Evolutionary conservation across 2,329 filamentous ascomycete genomes (phyloP).

Genomic region (Pseudocercospora musae): DNA sequence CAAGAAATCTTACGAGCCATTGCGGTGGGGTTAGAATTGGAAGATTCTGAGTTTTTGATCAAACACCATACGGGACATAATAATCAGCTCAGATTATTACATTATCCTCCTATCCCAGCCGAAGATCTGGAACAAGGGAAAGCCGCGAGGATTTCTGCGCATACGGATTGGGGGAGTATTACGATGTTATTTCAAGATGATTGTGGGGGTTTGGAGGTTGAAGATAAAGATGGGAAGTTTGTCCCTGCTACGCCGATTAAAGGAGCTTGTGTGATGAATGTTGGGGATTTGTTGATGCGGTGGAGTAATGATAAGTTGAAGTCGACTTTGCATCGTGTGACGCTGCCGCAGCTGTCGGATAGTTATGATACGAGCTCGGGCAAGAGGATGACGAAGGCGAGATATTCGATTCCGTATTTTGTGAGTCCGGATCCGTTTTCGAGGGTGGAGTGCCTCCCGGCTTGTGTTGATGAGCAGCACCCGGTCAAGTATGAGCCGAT

Average conservation of each 20-base stretch:
- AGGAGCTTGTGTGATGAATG: conserved; percentile 42
- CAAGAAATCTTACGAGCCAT: conserved; percentile 34
- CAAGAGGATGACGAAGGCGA: conserved; percentile 38
- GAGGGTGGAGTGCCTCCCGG: conserved; percentile 32
- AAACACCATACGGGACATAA: conserved; percentile 23
- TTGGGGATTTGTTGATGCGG: conserved; percentile 42
- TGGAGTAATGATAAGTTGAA: conserved; percentile 42
- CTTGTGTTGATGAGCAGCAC: conserved; percentile 29
- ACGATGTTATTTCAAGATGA: conserved; percentile 39
- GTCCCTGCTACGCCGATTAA: conserved; percentile 38
- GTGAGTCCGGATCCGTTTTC: conserved; percentile 38
- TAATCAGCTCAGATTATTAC: conserved; percentile 33
- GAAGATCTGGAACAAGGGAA: conserved; percentile 33
- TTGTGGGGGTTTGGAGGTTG: conserved; percentile 38
- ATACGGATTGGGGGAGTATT: conserved; percentile 45
- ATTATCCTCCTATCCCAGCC: conserved; percentile 39
- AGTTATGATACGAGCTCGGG: conserved; percentile 20
- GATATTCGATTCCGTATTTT: conserved; percentile 45
- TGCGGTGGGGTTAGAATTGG: conserved; percentile 35
- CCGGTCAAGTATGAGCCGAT: conserved; percentile 41
- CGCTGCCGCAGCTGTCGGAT: conserved; percentile 29
- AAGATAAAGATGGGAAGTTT: conserved; percentile 43
- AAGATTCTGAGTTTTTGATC: conserved; percentile 13
- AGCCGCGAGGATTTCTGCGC: conserved; percentile 38
- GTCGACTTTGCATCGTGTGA: conserved; percentile 42